Conservation (phyloP, 768 basidiomycete genomes). For the Lactarius deliciosus region DNA sequence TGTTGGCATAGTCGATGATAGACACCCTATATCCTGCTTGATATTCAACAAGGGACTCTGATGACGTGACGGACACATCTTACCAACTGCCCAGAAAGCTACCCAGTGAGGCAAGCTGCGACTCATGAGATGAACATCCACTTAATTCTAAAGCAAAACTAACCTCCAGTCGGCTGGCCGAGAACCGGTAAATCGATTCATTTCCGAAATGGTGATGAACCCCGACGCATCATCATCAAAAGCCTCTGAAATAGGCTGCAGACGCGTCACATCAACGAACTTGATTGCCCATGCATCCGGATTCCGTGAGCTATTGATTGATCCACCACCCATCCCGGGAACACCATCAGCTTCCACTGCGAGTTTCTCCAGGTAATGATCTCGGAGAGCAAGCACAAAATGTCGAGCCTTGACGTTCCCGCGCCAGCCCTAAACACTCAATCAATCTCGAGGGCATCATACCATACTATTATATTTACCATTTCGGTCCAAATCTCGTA, state of each 20-base stretch:
- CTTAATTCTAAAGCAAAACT: neutral
- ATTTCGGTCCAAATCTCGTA: constrained; percentile 32
- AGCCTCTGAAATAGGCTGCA: constrained; percentile 35
- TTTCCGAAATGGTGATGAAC: constrained; percentile 37
- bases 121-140: neutral
- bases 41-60: neutral
- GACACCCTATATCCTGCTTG: constrained; percentile 15
- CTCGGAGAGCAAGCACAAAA: constrained; percentile 34
- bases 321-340: neutral
- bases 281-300: constrained; percentile 36
- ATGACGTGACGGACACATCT: neutral
- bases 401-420: constrained; percentile 27
- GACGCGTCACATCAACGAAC: constrained; percentile 27
- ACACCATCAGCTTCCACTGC: neutral
- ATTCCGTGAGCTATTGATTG: neutral
- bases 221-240: constrained; percentile 40
- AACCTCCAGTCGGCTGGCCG: constrained; percentile 35
- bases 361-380: constrained; percentile 35
- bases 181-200: constrained; percentile 36
- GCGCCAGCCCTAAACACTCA: constrained; percentile 25
- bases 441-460: neutral
- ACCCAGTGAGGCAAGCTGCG: constrained; percentile 36
- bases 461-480: constrained; percentile 22
- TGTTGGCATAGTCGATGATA: constrained; percentile 21
- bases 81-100: constrained; percentile 35